Conservation (phyloP, 768 basidiomycete genomes). For the Tricholoma bakamatsutake region DNA sequence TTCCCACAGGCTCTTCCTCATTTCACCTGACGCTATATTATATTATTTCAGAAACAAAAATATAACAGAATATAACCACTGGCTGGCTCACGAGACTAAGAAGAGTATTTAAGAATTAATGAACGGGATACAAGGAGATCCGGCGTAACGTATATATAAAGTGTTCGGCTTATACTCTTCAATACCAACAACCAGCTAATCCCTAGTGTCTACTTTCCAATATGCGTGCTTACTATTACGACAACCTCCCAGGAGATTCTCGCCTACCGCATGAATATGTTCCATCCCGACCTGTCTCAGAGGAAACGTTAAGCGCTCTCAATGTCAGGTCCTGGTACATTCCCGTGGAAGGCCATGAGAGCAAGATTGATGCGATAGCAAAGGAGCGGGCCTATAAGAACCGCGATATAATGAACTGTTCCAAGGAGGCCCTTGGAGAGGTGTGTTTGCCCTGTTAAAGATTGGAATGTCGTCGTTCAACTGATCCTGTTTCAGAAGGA, state of each 20-base stretch:
- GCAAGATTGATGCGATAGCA: constrained; percentile 57
- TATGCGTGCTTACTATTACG: constrained; percentile 76
- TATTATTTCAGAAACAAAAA: no score
- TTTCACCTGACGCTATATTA: no score
- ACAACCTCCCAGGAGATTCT: constrained; percentile 76
- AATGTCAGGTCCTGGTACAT: constrained; percentile 67
- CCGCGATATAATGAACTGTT: constrained; percentile 73
- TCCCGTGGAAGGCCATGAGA: constrained; percentile 54
- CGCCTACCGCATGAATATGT: constrained; percentile 72
- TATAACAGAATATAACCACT: no score
- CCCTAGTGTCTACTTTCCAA: no score
- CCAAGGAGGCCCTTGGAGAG: constrained; percentile 75
- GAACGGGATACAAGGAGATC: no score
- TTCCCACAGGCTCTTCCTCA: no score
- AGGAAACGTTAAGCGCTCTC: constrained; percentile 43
- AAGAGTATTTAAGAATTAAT: no score
- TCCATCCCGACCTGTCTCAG: constrained; percentile 46
- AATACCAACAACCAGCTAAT: no score
- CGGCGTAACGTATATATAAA: no score
- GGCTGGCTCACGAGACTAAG: no score
- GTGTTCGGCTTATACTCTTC: no score
- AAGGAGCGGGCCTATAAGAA: constrained; percentile 75
- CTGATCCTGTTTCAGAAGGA: constrained; percentile 18
- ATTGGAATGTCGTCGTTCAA: background rate
- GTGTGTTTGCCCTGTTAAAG: constrained; percentile 23